phyloP scores from a whole-genome alignment of 2,329 filamentous ascomycete genomes.

The Helminthosporium solani region DNA sequence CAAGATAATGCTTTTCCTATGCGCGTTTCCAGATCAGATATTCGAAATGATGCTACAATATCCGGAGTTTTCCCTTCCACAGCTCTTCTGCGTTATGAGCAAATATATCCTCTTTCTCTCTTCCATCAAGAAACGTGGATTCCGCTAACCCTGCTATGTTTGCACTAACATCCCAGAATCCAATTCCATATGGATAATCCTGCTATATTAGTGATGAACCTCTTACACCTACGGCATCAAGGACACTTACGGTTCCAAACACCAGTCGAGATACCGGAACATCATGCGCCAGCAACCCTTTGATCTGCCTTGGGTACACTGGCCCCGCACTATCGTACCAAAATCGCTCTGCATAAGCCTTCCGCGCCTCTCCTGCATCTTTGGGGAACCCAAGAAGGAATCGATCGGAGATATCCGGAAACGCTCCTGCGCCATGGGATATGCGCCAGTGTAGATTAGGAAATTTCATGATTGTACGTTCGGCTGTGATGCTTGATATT shows the following conservation, averaged over 20 bases:
- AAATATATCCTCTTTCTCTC: slow-evolving; percentile 33
- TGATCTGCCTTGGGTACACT: slow-evolving; percentile 39
- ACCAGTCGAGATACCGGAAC: slow-evolving; percentile 34
- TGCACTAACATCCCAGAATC: slow-evolving; percentile 38
- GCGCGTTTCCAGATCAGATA: not conserved
- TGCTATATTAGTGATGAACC: slow-evolving; percentile 8
- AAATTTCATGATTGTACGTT: slow-evolving; percentile 27
- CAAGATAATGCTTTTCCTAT: not conserved
- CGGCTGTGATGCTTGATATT: slow-evolving; percentile 36
- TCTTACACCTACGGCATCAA: not conserved
- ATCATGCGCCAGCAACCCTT: slow-evolving; percentile 36
- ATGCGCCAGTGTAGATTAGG: slow-evolving; percentile 37
- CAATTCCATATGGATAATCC: slow-evolving; percentile 43
- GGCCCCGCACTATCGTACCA: slow-evolving; percentile 44
- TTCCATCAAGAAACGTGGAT: slow-evolving; percentile 18
- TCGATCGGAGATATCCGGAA: slow-evolving; percentile 38
- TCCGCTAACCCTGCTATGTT: slow-evolving; percentile 34
- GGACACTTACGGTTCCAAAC: slow-evolving; percentile 39
- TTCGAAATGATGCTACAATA: slow-evolving; percentile 2
- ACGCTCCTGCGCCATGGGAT: slow-evolving; percentile 40
- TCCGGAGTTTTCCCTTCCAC: slow-evolving; percentile 27
- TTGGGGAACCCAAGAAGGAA: slow-evolving; percentile 36
- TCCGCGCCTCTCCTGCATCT: slow-evolving; percentile 24
- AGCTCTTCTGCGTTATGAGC: slow-evolving; percentile 26
- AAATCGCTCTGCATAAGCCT: slow-evolving; percentile 32